These are phyloP conservation scores for Hypoxylon cercidicola DNA, from an alignment of 495 filamentous ascomycete genomes.

Conservation along the genomic window DNA sequence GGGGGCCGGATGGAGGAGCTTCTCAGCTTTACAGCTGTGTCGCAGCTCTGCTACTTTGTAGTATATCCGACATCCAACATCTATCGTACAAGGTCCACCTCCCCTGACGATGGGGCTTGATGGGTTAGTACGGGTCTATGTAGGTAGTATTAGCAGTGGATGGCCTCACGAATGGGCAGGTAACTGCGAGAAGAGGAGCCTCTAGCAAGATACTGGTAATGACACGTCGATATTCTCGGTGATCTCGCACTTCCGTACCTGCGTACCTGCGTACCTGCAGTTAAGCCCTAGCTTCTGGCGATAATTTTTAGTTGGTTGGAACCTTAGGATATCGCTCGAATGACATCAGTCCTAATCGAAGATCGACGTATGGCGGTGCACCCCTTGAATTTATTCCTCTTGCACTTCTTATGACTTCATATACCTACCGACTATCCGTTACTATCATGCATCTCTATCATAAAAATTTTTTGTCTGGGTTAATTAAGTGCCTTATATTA, in stretches of 20 bases:
- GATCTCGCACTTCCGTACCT: slow-evolving; percentile 13
- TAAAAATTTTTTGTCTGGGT: slow-evolving; percentile 12
- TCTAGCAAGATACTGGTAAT: slow-evolving; percentile 4
- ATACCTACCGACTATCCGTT: slow-evolving; percentile 11
- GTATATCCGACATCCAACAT: no score
- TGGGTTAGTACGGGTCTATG: slow-evolving; percentile 2
- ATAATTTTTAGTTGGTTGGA: slow-evolving; percentile 5
- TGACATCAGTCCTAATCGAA: slow-evolving; percentile 29
- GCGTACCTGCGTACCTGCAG: slow-evolving; percentile 14
- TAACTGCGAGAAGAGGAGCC: slow-evolving; percentile 1
- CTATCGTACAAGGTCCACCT: no score
- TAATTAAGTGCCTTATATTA: slow-evolving; percentile 6
- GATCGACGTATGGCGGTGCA: slow-evolving; percentile 36
- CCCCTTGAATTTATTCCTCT: background rate
- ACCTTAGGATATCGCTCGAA: slow-evolving; percentile 9
- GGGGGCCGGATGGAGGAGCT: slow-evolving; percentile 30
- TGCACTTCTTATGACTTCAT: slow-evolving; percentile 32
- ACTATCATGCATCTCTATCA: slow-evolving; percentile 9
- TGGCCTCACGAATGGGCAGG: background rate
- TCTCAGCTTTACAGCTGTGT: slow-evolving; percentile 17
- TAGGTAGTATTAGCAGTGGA: slow-evolving; percentile 34
- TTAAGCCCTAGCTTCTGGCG: background rate
- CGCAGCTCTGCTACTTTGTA: no score
- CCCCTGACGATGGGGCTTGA: background rate
- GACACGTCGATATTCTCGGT: slow-evolving; percentile 28